A percentile compares a stretch with the other conserved stretches of the same genome.
phyloP scores from a whole-genome alignment of 2,329 filamentous ascomycete genomes.

The Penicillium palitans region DNA sequence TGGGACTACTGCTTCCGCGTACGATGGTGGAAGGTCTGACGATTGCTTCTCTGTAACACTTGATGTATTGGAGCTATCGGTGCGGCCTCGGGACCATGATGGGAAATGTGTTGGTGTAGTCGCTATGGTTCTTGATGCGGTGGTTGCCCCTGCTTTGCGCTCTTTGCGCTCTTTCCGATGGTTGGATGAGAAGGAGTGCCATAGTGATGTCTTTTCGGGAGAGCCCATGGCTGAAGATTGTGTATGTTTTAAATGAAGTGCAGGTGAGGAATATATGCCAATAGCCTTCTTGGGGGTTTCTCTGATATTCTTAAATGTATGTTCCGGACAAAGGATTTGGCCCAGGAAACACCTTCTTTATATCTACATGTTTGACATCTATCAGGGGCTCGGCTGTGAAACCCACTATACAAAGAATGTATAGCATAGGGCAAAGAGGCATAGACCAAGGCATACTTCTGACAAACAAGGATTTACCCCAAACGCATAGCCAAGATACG shows the following conservation, averaged over 20 bases:
- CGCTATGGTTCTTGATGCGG: neutral
- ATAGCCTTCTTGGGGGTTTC: neutral
- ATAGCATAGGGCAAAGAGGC: neutral
- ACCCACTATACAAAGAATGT: neutral
- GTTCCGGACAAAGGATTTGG: neutral
- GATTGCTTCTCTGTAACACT: neutral
- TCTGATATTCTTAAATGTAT: neutral
- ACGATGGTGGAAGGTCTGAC: slow-evolving; percentile 3
- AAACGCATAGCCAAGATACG: neutral
- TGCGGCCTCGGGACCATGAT: neutral
- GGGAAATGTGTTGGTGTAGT: neutral
- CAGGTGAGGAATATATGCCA: neutral
- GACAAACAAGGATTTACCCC: neutral
- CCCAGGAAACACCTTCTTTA: neutral
- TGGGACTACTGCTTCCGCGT: slow-evolving; percentile 44
- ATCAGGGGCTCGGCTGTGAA: neutral
- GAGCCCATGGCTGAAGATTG: slow-evolving; percentile 12
- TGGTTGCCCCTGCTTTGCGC: neutral
- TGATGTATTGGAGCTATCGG: neutral
- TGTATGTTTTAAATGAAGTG: neutral
- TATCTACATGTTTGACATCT: neutral
- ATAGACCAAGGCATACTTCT: slow-evolving; percentile 1
- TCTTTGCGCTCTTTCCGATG: slow-evolving; percentile 2
- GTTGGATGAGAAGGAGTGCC: slow-evolving; percentile 14
- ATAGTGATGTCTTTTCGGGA: slow-evolving; percentile 8